Conservation (phyloP, 768 basidiomycete genomes). For the Chalciporus piperatus region DNA sequence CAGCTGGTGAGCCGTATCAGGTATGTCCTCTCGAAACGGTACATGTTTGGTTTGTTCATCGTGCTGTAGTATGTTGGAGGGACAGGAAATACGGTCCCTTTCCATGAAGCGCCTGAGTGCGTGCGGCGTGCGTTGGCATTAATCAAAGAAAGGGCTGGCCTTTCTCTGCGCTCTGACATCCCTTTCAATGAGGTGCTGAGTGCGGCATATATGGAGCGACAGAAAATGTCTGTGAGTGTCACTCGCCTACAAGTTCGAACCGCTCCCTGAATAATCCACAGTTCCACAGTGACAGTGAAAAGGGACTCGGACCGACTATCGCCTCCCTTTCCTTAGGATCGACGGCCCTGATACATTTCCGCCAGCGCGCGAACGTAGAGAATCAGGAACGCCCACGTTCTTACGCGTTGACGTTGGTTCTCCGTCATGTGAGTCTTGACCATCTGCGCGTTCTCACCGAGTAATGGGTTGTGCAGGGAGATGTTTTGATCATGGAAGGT, state of each 20-base stretch:
- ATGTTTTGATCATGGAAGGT: slow-evolving; percentile 78
- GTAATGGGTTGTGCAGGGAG: slow-evolving; percentile 49
- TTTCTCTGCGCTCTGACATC: slow-evolving; percentile 39
- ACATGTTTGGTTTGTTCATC: slow-evolving; percentile 6
- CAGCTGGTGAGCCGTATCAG: slow-evolving; percentile 81
- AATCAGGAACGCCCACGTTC: slow-evolving; percentile 22
- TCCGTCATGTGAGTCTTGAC: slow-evolving; percentile 57
- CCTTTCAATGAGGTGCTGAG: slow-evolving; percentile 78
- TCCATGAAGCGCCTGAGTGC: slow-evolving; percentile 53
- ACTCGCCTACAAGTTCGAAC: neutral
- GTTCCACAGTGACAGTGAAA: slow-evolving; percentile 82
- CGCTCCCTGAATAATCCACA: slow-evolving; percentile 27
- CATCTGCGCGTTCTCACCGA: neutral
- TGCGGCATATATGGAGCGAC: slow-evolving; percentile 82
- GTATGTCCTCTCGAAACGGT: slow-evolving; percentile 33
- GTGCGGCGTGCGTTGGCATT: slow-evolving; percentile 56
- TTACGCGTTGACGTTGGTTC: slow-evolving; percentile 50
- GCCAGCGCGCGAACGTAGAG: slow-evolving; percentile 42
- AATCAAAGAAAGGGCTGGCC: slow-evolving; percentile 52
- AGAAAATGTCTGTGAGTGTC: slow-evolving; percentile 72
- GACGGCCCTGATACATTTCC: slow-evolving; percentile 78
- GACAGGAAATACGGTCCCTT: slow-evolving; percentile 68
- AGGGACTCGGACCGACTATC: slow-evolving; percentile 67
- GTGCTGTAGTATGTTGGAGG: slow-evolving; percentile 68
- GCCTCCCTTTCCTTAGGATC: slow-evolving; percentile 78